A percentile compares a stretch with the other conserved stretches of the same genome.
Conservation (phyloP, 2,329 filamentous ascomycete species). For the Fusarium circinatum region DNA sequence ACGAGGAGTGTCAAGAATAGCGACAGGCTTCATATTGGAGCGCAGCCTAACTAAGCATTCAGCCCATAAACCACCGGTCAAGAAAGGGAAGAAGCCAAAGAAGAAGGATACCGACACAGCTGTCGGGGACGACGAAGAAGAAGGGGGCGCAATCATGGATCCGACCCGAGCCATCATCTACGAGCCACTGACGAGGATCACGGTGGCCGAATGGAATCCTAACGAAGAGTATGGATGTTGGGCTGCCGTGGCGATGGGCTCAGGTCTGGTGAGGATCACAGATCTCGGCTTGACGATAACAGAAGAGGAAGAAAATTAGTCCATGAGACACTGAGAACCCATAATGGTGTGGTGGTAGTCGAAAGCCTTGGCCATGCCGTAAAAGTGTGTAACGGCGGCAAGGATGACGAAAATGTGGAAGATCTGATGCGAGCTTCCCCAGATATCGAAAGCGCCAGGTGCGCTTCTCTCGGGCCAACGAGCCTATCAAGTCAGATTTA, state of each 20-base stretch:
- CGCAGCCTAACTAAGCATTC: conserved; percentile 59
- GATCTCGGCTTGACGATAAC: conserved; percentile 66
- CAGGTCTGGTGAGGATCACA: conserved; percentile 73
- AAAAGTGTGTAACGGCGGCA: conserved; percentile 83
- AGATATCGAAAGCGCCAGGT: conserved; percentile 87
- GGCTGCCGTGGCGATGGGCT: conserved; percentile 74
- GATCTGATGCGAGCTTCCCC: conserved; percentile 94
- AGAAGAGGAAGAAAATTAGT: conserved; percentile 28
- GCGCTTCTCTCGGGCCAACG: conserved; percentile 84
- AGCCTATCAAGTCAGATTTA: conserved; percentile 56
- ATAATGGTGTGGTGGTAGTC: conserved; percentile 79
- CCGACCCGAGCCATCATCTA: conserved; percentile 62
- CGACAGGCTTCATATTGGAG: conserved; percentile 63
- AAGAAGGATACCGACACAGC: conserved; percentile 49
- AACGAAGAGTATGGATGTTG: conserved; percentile 73
- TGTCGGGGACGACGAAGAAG: conserved; percentile 49
- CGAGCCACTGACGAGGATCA: conserved; percentile 71
- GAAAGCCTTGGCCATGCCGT: conserved; percentile 84
- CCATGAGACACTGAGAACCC: conserved; percentile 60
- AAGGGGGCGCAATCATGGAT: conserved; percentile 47
- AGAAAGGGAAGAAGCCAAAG: conserved; percentile 51
- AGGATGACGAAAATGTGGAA: conserved; percentile 91
- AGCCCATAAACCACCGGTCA: conserved; percentile 52
- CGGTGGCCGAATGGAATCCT: conserved; percentile 74
- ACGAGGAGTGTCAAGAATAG: conserved; percentile 62